These are phyloP conservation scores for Bromus sterilis DNA, from an alignment of 176 grass and related monocot genomes.

Conservation along the genomic window DNA sequence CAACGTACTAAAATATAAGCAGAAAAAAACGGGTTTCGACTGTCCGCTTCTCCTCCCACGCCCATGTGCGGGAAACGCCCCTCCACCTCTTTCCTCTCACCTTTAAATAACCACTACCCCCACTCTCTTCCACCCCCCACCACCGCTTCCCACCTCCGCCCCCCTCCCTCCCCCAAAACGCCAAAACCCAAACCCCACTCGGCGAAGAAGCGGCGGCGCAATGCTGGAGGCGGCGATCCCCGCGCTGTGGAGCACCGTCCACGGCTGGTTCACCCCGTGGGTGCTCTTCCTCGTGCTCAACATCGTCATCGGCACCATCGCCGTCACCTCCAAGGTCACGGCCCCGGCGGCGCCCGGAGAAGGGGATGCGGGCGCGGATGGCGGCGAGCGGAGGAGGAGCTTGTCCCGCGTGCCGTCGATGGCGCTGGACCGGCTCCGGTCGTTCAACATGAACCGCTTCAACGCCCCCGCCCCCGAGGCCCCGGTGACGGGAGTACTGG, in stretches of 20 bases:
- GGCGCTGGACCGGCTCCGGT: constrained; percentile 62
- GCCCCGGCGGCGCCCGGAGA: neutral
- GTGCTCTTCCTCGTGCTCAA: constrained; percentile 87
- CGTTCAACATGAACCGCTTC: constrained; percentile 54
- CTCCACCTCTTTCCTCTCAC: neutral
- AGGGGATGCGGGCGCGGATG: neutral
- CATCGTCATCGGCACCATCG: constrained; percentile 96
- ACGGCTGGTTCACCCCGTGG: constrained; percentile 70
- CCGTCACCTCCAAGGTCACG: constrained; percentile 58
- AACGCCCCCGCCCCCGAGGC: neutral
- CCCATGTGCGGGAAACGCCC: constrained; percentile 34
- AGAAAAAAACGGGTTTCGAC: neutral
- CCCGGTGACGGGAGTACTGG: neutral
- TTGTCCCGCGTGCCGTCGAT: constrained; percentile 57
- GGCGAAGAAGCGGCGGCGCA: neutral
- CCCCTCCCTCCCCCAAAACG: neutral
- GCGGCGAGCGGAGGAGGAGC: neutral
- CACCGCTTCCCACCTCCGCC: neutral
- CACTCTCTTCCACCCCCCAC: neutral
- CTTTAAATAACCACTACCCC: constrained; percentile 29
- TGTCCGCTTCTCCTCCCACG: neutral
- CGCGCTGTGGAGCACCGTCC: constrained; percentile 47
- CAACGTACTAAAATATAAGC: neutral
- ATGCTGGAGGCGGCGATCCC: constrained; percentile 62
- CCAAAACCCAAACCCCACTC: constrained; percentile 13